These are phyloP conservation scores for Papiliotrema laurentii DNA, from an alignment of 1,284 basidiomycete genomes.

Conservation along the genomic window DNA sequence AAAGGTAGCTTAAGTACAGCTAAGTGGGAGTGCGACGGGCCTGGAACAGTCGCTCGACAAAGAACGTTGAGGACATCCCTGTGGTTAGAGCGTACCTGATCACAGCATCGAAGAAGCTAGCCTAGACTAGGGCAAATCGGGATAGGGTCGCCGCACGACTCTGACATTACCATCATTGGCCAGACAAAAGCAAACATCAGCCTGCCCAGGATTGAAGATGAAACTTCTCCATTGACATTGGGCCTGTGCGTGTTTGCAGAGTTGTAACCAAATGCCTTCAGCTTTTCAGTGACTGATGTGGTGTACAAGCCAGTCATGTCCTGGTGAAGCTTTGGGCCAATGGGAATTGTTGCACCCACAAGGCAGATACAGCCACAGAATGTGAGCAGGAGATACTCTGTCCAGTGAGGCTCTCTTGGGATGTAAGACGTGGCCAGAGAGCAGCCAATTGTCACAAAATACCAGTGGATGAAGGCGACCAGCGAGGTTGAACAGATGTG, in stretches of 20 bases:
- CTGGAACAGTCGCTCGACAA: too few relatives aligned
- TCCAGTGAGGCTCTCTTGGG: slow-evolving; percentile 8
- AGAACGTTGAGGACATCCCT: too few relatives aligned
- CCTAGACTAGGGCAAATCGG: too few relatives aligned
- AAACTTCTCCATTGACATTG: slow-evolving; percentile 28
- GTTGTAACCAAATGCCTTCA: slow-evolving; percentile 1
- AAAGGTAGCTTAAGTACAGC: too few relatives aligned
- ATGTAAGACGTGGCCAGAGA: slow-evolving; percentile 11
- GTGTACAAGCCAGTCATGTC: slow-evolving; percentile 23
- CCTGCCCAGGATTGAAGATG: slow-evolving; percentile 55
- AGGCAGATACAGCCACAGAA: slow-evolving; percentile 5
- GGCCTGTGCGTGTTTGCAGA: background rate
- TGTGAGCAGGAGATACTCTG: slow-evolving; percentile 12
- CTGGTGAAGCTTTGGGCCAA: slow-evolving; percentile 15
- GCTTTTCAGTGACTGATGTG: slow-evolving; percentile 13
- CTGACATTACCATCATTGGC: slow-evolving; percentile 70
- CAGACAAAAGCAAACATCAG: slow-evolving; percentile 73
- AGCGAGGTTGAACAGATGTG: slow-evolving; percentile 15
- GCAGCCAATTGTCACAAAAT: slow-evolving; percentile 20
- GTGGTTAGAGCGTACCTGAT: too few relatives aligned
- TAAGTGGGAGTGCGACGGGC: too few relatives aligned
- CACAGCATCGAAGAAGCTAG: too few relatives aligned
- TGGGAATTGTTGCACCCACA: slow-evolving; percentile 12
- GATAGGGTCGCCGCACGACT: too few relatives aligned
- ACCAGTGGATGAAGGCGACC: slow-evolving; percentile 13